Percentiles rank a stretch among this genome's conserved stretches.
phyloP scores from a whole-genome alignment of 2,329 filamentous ascomycete species.

The Cercospora sojina region DNA sequence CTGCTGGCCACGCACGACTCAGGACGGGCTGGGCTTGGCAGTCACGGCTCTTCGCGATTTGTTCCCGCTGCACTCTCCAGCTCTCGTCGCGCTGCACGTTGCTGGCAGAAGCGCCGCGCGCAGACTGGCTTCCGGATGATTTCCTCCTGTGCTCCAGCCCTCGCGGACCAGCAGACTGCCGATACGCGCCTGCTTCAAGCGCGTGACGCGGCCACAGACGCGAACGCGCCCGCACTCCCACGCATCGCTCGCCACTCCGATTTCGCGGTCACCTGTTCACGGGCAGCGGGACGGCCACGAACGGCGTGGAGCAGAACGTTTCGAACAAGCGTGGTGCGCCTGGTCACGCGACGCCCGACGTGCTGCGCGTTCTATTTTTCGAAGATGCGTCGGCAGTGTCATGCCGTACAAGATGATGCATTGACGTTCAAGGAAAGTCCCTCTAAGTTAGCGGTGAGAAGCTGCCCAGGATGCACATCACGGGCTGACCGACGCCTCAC shows the following conservation, averaged over 20 bases:
- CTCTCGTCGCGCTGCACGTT: neutral
- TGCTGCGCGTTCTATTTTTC: neutral
- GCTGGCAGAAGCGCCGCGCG: neutral
- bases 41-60: neutral
- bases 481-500: constrained; percentile 7
- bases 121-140: neutral
- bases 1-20: neutral
- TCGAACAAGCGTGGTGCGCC: neutral
- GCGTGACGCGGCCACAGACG: neutral
- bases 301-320: neutral
- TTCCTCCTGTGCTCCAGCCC: neutral
- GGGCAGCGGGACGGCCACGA: neutral
- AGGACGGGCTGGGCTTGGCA: neutral
- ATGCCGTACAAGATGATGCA: constrained; percentile 3
- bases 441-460: neutral
- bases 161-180: neutral
- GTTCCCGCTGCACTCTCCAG: neutral
- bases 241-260: neutral
- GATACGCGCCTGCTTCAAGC: neutral
- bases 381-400: neutral
- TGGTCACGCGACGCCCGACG: neutral
- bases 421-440: neutral
- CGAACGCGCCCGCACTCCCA: neutral
- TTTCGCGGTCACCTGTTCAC: neutral
- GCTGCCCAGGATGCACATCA: neutral